Conservation (phyloP, 2,329 filamentous ascomycete species). For the Fusarium sp. region DNA sequence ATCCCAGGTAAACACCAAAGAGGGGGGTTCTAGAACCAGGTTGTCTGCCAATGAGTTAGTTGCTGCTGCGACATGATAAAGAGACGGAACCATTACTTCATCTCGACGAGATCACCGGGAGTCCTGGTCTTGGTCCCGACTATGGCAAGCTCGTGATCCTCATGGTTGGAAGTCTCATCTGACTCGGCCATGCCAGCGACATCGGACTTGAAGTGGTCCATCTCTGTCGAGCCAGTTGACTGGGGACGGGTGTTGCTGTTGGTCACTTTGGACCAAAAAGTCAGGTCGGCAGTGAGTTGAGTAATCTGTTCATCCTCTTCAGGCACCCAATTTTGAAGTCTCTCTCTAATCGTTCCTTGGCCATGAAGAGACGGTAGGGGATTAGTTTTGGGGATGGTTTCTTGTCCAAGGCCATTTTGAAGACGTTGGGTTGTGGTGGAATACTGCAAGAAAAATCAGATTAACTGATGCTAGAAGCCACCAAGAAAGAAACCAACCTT, state of each 20-base stretch:
- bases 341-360: constrained; percentile 33
- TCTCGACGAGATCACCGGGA: constrained; percentile 64
- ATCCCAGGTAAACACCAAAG: constrained; percentile 65
- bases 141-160: constrained; percentile 40
- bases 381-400: constrained; percentile 30
- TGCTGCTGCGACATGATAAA: neutral
- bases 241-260: constrained; percentile 49
- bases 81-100: constrained; percentile 47
- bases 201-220: constrained; percentile 43
- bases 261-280: constrained; percentile 41
- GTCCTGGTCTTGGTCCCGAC: constrained; percentile 41
- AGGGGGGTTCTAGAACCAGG: constrained; percentile 56
- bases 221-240: constrained; percentile 46
- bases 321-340: constrained; percentile 34
- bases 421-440: constrained; percentile 10
- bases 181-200: constrained; percentile 38
- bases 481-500: constrained; percentile 30
- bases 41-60: constrained; percentile 38
- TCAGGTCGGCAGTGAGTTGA: constrained; percentile 35
- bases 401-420: constrained; percentile 13
- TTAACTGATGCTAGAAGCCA: neutral
- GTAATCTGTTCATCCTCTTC: constrained; percentile 12
- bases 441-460: constrained; percentile 27
- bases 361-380: constrained; percentile 6
- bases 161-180: constrained; percentile 41